A percentile compares a stretch with the other conserved stretches of the same genome.
Evolutionary conservation across 1,139 yeast genomes (phyloP).

Genomic region (Zygoascus meyerae): DNA sequence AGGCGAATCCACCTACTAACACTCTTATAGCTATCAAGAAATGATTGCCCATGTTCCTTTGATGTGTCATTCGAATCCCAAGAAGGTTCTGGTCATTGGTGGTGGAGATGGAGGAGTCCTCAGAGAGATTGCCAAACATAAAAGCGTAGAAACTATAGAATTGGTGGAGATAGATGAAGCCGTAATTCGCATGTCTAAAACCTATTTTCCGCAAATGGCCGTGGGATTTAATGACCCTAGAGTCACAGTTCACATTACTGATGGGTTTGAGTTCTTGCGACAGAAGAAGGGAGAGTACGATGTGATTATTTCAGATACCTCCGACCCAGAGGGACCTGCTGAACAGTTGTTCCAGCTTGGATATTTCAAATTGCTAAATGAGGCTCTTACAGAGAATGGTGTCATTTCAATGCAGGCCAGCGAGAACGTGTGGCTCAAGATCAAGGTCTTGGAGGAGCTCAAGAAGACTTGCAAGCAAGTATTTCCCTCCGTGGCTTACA

Average conservation of each 20-base stretch:
- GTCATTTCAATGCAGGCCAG: slow-evolving; percentile 88
- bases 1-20: background rate
- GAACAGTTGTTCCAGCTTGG: slow-evolving; percentile 82
- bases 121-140: slow-evolving; percentile 77
- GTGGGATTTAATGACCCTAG: slow-evolving; percentile 63
- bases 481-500: slow-evolving; percentile 73
- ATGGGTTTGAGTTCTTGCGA: slow-evolving; percentile 78
- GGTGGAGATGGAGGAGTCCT: slow-evolving; percentile 95
- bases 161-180: slow-evolving; percentile 89
- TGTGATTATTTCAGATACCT: slow-evolving; percentile 89
- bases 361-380: slow-evolving; percentile 66
- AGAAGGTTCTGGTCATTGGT: slow-evolving; percentile 76
- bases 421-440: slow-evolving; percentile 88
- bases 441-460: slow-evolving; percentile 57
- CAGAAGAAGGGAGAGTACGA: slow-evolving; percentile 55
- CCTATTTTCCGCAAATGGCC: slow-evolving; percentile 79
- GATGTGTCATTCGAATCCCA: slow-evolving; percentile 68
- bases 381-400: slow-evolving; percentile 66
- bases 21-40: slow-evolving; percentile 52
- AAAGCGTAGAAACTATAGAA: slow-evolving; percentile 58
- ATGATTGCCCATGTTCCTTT: slow-evolving; percentile 78
- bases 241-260: slow-evolving; percentile 70
- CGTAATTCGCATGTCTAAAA: slow-evolving; percentile 68
- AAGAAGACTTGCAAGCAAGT: slow-evolving; percentile 57
- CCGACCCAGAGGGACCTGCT: slow-evolving; percentile 99